Base-by-base conservation (phyloP, 192 early-diverging fungal genomes). In the Gaertneriomyces sp. region DNA sequence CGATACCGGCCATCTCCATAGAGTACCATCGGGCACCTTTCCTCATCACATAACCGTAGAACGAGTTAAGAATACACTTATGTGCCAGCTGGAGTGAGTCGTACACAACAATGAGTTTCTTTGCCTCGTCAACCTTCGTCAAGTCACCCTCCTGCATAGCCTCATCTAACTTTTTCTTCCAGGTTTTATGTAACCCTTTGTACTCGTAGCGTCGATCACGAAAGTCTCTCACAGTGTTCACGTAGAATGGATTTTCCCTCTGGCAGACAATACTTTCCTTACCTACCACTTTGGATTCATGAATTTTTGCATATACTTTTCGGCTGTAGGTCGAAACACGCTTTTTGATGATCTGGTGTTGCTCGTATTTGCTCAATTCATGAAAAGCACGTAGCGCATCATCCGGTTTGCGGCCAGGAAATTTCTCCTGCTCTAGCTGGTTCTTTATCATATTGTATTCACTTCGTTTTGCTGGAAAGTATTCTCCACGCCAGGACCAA, bases 31-130 rank as follows among this genome's bases (percentile, higher is more conserved):
- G 86, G 1, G 95, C 91, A 5, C 94, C 95, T 80, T 95, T 99
- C 61, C 95, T 79, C 97, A 97, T 99, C 10, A 99, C 96, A 74
- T 99, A 99, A 16, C 96, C 96, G 66, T 98, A 98, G 73, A 97
- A 99, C 9, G 95, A 98, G 73, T 85, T 86, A 45, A 86, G 60
- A 52, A 79, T 83, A 58, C 59, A 70, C 81, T 99, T 99, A 82
- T 99, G 97, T 33, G 97, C 97, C 42, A 96, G 72, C 71, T 99
- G 97, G 53, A 99, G 82, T 14, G 97, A 99, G 72, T 99, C 97
- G 65, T 96, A 98, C 17, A 98, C 76, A 40, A 98, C 89, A 33
- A 93, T 91, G 81, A 95, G 86, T 71, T 96, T 95, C 61, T 91
- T 91, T 5, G 90, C 91, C 40, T 92, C 87, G 51, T 91, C 91